Conservation (phyloP, 345 rosid genomes). For the Citrus unshiu region DNA sequence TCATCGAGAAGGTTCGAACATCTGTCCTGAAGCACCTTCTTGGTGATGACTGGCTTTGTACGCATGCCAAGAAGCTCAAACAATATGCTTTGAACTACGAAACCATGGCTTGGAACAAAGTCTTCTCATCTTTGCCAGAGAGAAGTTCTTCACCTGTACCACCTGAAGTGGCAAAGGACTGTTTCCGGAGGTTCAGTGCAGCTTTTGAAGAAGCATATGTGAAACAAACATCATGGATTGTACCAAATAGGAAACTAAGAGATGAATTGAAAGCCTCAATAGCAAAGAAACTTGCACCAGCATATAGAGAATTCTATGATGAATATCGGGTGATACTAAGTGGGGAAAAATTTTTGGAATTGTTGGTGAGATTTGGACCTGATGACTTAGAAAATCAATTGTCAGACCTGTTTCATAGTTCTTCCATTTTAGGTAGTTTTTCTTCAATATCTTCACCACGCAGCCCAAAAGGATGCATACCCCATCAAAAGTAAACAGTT, state of each 20-base stretch:
- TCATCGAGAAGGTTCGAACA: conserved; percentile 46
- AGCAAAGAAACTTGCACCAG: conserved; percentile 52
- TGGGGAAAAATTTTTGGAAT: conserved; percentile 37
- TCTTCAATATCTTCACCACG: conserved; percentile 20
- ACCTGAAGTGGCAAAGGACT: conserved; percentile 37
- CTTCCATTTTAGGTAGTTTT: conserved; percentile 24
- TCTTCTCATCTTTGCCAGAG: conserved; percentile 50
- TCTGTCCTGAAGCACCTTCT: conserved; percentile 51
- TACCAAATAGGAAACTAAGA: conserved; percentile 52
- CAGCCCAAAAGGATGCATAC: conserved; percentile 31
- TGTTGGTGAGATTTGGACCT: conserved; percentile 43
- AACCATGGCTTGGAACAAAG: conserved; percentile 67
- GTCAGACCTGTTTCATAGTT: conserved; percentile 69
- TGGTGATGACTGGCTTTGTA: conserved; percentile 70
- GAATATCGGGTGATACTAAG: conserved; percentile 24
- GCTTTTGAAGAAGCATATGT: conserved; percentile 72
- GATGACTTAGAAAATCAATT: conserved; percentile 64
- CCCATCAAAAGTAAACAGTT: conserved; percentile 15
- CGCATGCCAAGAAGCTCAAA: conserved; percentile 46
- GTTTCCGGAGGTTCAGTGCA: conserved; percentile 51
- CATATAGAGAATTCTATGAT: conserved; percentile 53
- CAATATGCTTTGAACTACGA: conserved; percentile 59
- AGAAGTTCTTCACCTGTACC: conserved; percentile 27
- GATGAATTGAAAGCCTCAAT: conserved; percentile 65
- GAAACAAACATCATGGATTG: conserved; percentile 57